phyloP scores from a whole-genome alignment of 441 rosid genomes.

The Adansonia madagascariensis region DNA sequence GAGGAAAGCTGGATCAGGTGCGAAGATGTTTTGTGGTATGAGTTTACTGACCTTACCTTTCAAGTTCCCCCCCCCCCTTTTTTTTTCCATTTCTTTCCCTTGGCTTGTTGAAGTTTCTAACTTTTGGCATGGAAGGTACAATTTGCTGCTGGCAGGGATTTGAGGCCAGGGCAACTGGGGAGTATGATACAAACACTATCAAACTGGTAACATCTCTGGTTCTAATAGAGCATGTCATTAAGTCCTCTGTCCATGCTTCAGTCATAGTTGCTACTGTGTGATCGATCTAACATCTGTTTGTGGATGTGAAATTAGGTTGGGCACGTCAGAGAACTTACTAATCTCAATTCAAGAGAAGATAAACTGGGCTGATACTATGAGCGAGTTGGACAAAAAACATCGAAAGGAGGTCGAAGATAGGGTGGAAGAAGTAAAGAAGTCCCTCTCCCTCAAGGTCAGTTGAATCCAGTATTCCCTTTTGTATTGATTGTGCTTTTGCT shows the following conservation, averaged over 20 bases:
- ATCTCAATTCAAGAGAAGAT: slow-evolving; percentile 90
- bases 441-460: slow-evolving; percentile 92
- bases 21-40: slow-evolving; percentile 95
- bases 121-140: slow-evolving; percentile 57
- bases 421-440: slow-evolving; percentile 85
- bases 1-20: slow-evolving; percentile 97
- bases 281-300: slow-evolving; percentile 6
- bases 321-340: slow-evolving; percentile 83
- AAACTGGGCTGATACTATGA: slow-evolving; percentile 96
- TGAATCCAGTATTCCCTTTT: slow-evolving; percentile 44
- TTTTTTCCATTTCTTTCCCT: not conserved
- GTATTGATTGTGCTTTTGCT: not conserved
- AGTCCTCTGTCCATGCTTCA: not conserved
- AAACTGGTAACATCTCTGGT: slow-evolving; percentile 61
- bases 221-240: not conserved
- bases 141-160: slow-evolving; percentile 97
- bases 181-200: slow-evolving; percentile 90
- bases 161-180: slow-evolving; percentile 88
- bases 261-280: not conserved
- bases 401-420: slow-evolving; percentile 78
- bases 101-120: not conserved
- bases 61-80: not conserved
- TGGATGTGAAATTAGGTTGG: slow-evolving; percentile 58
- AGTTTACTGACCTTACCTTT: slow-evolving; percentile 23
- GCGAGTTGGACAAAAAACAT: slow-evolving; percentile 83